Percentiles rank a stretch among this genome's conserved stretches.
phyloP scores from a whole-genome alignment of 177 flowering plant species.

The Vitis hybrid region DNA sequence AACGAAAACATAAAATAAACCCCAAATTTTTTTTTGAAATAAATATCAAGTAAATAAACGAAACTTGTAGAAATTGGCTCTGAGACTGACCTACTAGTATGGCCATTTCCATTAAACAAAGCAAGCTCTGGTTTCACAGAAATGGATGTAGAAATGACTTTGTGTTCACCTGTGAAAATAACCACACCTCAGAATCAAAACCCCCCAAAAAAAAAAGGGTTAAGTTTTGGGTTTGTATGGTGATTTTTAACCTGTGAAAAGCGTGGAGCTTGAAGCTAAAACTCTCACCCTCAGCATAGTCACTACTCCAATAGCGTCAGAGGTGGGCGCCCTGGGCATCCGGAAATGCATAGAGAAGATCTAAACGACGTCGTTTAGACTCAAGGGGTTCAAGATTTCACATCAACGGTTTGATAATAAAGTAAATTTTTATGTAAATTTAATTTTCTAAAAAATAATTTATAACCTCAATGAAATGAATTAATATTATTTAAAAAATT shows the following conservation, averaged over 20 bases:
- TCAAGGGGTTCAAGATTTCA: too few species aligned
- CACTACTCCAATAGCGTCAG: neutral
- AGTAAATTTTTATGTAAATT: too few species aligned
- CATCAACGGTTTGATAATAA: too few species aligned
- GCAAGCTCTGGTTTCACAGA: neutral
- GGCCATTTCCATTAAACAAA: neutral
- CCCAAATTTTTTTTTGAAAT: neutral
- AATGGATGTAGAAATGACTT: slow-evolving; percentile 3
- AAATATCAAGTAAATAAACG: neutral
- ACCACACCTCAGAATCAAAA: neutral
- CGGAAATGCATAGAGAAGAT: too few species aligned
- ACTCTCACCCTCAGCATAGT: slow-evolving; percentile 1
- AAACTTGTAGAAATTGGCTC: neutral
- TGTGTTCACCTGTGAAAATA: slow-evolving; percentile 6
- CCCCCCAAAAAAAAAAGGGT: neutral
- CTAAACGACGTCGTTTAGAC: too few species aligned
- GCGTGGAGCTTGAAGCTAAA: neutral
- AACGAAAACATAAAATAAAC: neutral
- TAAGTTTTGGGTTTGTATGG: neutral
- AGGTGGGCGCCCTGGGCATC: too few species aligned
- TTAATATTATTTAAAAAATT: too few species aligned
- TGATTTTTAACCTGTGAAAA: neutral
- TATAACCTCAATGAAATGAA: too few species aligned
- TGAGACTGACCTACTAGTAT: neutral
- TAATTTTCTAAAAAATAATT: too few species aligned